Evolutionary conservation across 2,329 filamentous ascomycete genomes (phyloP), one percentile per base, ranked within the genome.

Genomic region (Colletotrichum sp.): DNA sequence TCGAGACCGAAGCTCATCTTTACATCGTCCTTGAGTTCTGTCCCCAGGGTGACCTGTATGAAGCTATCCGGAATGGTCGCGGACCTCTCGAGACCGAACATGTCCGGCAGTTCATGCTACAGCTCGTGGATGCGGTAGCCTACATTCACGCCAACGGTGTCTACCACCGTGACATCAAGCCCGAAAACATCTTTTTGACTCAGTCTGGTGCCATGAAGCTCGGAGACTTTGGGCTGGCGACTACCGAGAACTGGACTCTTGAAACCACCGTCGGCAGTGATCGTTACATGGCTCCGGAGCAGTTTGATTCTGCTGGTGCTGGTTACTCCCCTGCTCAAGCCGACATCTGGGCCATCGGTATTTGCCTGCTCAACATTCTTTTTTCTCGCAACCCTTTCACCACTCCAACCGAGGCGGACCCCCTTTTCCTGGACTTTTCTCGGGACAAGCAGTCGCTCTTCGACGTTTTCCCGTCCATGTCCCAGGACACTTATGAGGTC

Each of bases 261-360:
- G 97, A 99, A 88, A 93, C 94, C 78, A 97, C 95, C 77, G 97
- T 99, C 63, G 97, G 97, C 79, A 98, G 97, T 83, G 97, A 99
- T 83, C 95, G 97, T 72, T 99, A 99, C 88, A 99, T 99, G 97
- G 96, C 97, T 72, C 97, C 97, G 7, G 97, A 99, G 86, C 97
- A 99, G 85, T 98, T 97, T 81, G 96, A 98, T 84, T 96, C 96
- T 69, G 92, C 93, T 79, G 93, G 93, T 77, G 92, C 91, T 78
- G 97, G 97, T 75, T 99, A 99, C 87, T 96, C 95, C 72, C 96
- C 97, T 63, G 95, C 95, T 61, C 93, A 97, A 86, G 97, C 97
- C 68, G 97, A 99, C 84, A 93, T 98, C 80, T 99, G 97, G 97
- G 96, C 97, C 73, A 94, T 99, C 82, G 97, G 97, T 78, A 96